Percentiles rank a stretch among this genome's conserved stretches.
These are phyloP conservation scores for Artemisia tridentata DNA, from an alignment of 129 eudicot genomes.

Conservation along the genomic window DNA sequence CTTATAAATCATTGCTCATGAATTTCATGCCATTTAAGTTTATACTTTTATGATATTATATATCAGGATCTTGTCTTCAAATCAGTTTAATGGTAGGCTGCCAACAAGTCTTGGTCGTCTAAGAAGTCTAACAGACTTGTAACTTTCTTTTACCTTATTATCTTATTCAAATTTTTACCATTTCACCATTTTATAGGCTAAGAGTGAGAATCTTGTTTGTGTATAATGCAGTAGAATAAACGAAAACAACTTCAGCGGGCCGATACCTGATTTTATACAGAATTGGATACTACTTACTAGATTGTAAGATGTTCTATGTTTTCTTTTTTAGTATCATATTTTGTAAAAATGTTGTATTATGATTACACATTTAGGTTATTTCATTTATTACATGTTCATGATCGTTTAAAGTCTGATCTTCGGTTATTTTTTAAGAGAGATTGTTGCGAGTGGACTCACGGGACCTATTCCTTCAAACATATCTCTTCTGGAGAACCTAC, in stretches of 20 bases:
- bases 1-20: neutral
- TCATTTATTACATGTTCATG: neutral
- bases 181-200: neutral
- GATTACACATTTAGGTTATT: neutral
- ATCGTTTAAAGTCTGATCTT: neutral
- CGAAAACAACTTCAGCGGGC: constrained; percentile 72
- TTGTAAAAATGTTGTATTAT: neutral
- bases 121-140: constrained; percentile 63
- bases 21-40: neutral
- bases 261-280: constrained; percentile 71
- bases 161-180: neutral
- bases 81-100: constrained; percentile 60
- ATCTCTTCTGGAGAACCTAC: constrained; percentile 45
- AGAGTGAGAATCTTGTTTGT: neutral
- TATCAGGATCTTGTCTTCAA: constrained; percentile 75
- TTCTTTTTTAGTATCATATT: neutral
- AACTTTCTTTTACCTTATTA: constrained; percentile 22
- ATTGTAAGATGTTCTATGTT: constrained; percentile 52
- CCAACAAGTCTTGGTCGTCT: constrained; percentile 61
- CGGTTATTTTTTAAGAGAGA: constrained; percentile 50
- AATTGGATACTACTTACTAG: constrained; percentile 65
- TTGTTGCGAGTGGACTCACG: constrained; percentile 75
- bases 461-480: constrained; percentile 86
- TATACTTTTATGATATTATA: constrained; percentile 12
- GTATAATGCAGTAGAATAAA: constrained; percentile 69